phyloP scores from a whole-genome alignment of 805 yeast species.

The Yamadazyma phyllophila region DNA sequence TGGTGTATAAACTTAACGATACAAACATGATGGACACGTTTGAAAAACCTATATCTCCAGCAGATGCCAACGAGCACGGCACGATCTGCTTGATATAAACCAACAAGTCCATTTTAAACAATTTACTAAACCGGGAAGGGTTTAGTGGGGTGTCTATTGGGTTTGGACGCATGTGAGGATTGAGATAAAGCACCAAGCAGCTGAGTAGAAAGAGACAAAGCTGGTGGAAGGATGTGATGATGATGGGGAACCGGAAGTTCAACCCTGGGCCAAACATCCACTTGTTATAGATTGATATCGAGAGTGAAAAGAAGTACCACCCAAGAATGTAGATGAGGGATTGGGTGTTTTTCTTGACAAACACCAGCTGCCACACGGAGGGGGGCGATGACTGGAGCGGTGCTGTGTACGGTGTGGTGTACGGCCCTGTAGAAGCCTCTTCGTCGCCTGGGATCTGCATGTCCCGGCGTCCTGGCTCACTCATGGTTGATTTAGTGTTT shows the following conservation, averaged over 20 bases:
- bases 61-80: constrained; percentile 85
- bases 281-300: constrained; percentile 81
- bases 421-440: too few relatives aligned
- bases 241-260: constrained; percentile 77
- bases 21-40: constrained; percentile 79
- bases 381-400: neutral
- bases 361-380: neutral
- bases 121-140: constrained; percentile 13
- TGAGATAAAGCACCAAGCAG: constrained; percentile 38
- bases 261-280: constrained; percentile 94
- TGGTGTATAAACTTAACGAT: constrained; percentile 82
- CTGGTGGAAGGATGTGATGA: constrained; percentile 86
- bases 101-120: constrained; percentile 20
- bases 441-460: too few relatives aligned
- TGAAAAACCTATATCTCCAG: constrained; percentile 92
- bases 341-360: constrained; percentile 12
- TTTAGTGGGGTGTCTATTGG: constrained; percentile 7
- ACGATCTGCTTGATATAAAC: constrained; percentile 53
- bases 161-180: constrained; percentile 50
- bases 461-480: neutral
- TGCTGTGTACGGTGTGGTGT: neutral
- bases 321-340: constrained; percentile 42
- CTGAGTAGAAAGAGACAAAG: constrained; percentile 60
- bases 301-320: constrained; percentile 70
- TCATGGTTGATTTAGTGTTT: neutral